Conservation (phyloP, 257 asterid genomes). For the Solanum neorickii region DNA sequence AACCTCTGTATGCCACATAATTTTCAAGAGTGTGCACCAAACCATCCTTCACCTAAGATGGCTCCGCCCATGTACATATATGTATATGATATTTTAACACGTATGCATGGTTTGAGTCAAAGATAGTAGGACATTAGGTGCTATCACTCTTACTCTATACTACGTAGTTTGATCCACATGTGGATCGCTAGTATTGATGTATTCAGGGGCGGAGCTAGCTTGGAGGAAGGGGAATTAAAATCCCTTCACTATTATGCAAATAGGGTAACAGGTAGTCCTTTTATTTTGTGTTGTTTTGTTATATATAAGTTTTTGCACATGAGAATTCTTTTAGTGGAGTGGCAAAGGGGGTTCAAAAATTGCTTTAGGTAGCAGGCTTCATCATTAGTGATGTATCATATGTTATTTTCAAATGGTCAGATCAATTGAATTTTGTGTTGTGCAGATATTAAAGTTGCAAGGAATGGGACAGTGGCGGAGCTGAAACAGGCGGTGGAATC, state of each 20-base stretch:
- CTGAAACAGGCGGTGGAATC: slow-evolving; percentile 73
- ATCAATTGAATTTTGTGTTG: neutral
- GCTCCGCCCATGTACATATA: neutral
- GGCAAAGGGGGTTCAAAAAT: neutral
- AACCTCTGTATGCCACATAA: neutral
- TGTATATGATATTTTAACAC: neutral
- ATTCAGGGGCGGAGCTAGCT: neutral
- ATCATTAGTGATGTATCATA: neutral
- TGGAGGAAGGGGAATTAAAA: neutral
- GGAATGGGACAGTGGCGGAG: slow-evolving; percentile 56
- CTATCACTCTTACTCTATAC: neutral
- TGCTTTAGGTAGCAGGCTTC: neutral
- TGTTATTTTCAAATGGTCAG: neutral
- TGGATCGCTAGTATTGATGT: neutral
- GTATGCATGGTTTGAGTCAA: neutral
- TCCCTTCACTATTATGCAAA: neutral
- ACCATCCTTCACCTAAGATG: neutral
- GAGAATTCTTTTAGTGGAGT: neutral
- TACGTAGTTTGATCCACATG: neutral
- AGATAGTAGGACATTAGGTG: neutral
- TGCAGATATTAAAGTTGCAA: slow-evolving; percentile 56
- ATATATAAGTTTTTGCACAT: neutral
- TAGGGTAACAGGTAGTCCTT: neutral
- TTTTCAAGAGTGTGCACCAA: neutral
- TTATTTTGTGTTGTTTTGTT: neutral